Base-by-base conservation (phyloP, 371 early-diverging fungal species). In the Apophysomyces variabilis region DNA sequence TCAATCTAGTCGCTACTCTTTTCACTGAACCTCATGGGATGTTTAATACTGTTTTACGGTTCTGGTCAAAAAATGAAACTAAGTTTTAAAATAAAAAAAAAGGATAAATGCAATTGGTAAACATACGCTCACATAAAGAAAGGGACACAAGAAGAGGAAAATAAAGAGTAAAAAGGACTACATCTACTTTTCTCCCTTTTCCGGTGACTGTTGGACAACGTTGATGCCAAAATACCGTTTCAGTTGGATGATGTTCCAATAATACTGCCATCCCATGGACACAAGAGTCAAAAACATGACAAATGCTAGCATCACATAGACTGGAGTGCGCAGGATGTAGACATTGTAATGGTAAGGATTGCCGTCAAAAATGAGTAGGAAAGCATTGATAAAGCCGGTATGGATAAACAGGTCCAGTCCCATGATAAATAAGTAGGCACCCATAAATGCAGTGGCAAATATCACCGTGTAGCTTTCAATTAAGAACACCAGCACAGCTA, bases 361-460 rank as follows among this genome's bases (percentile, higher is more conserved):
- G 12, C 69, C 73, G 62, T 83, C 79, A 65, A 86, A 77, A 54
- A 86, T 74, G 14, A 71, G 35, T 13, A 78, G 66, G 38, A 78
- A 73, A 35, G 77, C 75, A 58, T 86, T 80, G 62, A 83, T 71
- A 54, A 86, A 74, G 0, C 84, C 86, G 0, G 86, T 83, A 57
- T 84, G 84, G 9, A 77, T 74, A 56, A 86, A 86, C 35, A 86
- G 70, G 57, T 86, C 86, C 4, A 86, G 68, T 11, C 86, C 84
- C 37, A 86, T 58, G 0, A 84, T 78, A 57, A 86, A 76, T 38
- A 84, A 62, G 60, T 77, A 84, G 8, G 79, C 83, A 36, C 86
- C 86, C 39, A 72, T 76, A 38, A 86, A 76, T 12, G 83, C 66
- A 0, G 84, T 78, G 11, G 75, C 66, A 57, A 86, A 78, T 12